Evolutionary conservation across 306 rosid species (phyloP), one percentile per base, ranked within the genome.

Genomic region (Prunus mongolica): DNA sequence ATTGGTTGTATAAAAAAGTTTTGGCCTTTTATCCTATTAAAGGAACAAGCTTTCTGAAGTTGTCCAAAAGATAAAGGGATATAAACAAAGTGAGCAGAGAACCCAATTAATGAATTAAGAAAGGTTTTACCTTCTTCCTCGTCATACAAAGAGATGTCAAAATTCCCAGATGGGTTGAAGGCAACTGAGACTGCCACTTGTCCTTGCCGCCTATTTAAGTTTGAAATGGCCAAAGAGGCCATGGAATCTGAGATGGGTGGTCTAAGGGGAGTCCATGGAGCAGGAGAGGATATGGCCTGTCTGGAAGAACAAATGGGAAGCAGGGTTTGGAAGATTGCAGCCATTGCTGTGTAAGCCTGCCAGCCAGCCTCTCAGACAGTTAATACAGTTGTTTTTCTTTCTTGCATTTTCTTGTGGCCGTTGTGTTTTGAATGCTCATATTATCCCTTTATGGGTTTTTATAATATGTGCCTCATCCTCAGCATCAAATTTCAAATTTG

Each of bases 131-230:
- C 92, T 73, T 84, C 85, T 64, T 84, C 90, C n/a, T 82, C 89
- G 2, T 86, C 93, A 61, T 78, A 87, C 41, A 88, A 56, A 72
- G 98, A 87, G 78, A 92, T 74, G 84, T 95, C 96, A 38, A 83
- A 95, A 70, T 92, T 90, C n/a, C 97, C 96, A 62, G 89, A 91
- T 1, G 97, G 96, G 65, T 95, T 88, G 89, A 90, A 95, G 25
- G 97, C 86, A 79, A 95, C 97, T 0, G 96, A 90, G 72, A 81
- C 90, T 1, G 92, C 73, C 49, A 87, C 79, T 64, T 81, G 70
- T 19, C 70, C 54, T 49, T 89, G 83, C 44, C 75, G 92, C 56
- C 79, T 81, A 32, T 65, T 16, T 8, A 52, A 15, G 11, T 41
- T 60, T 44, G 80, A 74, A 70, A 65, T 41, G 47, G 83, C 75